Base-by-base conservation (phyloP, 148 eudicot species). In the Fagopyrum esculentum region DNA sequence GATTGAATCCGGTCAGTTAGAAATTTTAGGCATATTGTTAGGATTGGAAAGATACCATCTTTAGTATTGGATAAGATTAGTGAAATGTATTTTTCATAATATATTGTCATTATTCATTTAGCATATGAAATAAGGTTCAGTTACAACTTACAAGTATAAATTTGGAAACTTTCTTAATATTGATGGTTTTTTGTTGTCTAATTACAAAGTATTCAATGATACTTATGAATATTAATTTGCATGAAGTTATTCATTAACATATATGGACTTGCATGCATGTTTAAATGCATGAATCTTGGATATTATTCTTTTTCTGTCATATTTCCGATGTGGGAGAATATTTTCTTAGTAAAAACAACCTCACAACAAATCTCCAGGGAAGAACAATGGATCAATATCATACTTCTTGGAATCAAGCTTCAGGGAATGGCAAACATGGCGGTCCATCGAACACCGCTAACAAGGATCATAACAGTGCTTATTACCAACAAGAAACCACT, bases 401-500 rank as follows among this genome's bases (percentile, higher is more conserved):
- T 29, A 57, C 63, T 35, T 35, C 63, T 17, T 17, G 69, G 69
- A 63, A 4, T 10, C 7, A 59, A 59, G 35, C 13, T 15, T 4
- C 40, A 5, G 29, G 43, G 68, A 22, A 61, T 49, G 52, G 12
- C 52, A 61, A 61, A 61, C 68, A 61, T 61, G 68, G 50, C 56
- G 52, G 51, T 1, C 52, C 50, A 71, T 71, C 35, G 8, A 72
- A 50, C 74, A 13, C 52, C 52, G 10, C 10, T 19, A 26, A 66
- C 61, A 82, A 71, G 75, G 80, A 61, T 61, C 43, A 63, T 9
- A 66, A 29, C n/a, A 78, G 48, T 50, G 48, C 82, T 19, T 77
- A 66, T 71, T 85, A 78, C 60, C 80, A 78, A 49, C 83, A 87
- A 22, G 81, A 82, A 71, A 79, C 69, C 72, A 49, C 71, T n/a